A percentile compares a stretch with the other conserved stretches of the same genome.
phyloP scores from a whole-genome alignment of 129 eudicot species.

The Lactuca sativa region DNA sequence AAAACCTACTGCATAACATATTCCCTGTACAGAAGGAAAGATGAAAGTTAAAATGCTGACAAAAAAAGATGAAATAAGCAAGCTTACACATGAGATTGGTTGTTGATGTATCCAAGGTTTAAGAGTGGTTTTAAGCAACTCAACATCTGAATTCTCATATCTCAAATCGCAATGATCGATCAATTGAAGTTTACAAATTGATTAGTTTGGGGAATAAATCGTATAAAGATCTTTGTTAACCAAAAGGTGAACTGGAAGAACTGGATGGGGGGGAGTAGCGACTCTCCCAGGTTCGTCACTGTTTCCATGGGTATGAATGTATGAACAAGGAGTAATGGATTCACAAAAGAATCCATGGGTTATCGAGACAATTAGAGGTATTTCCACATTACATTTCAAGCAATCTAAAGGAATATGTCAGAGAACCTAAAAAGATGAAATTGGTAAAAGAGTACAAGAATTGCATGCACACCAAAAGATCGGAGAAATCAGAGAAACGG shows the following conservation, averaged over 20 bases:
- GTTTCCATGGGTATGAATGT: too few species aligned
- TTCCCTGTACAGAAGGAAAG: constrained; percentile 53
- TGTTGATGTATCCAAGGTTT: neutral
- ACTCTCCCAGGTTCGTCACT: too few species aligned
- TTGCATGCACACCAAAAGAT: neutral
- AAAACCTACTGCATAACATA: constrained; percentile 57
- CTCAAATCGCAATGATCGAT: neutral
- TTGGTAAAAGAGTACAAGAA: neutral
- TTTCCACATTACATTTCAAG: too few species aligned
- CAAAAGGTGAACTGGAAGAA: neutral
- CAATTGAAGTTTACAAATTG: neutral
- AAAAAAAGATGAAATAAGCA: neutral
- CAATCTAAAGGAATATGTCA: neutral
- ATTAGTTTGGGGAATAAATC: neutral
- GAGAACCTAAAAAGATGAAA: neutral
- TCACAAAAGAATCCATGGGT: neutral
- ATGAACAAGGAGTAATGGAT: too few species aligned
- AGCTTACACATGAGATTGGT: neutral
- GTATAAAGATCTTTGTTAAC: neutral
- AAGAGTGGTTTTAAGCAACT: neutral
- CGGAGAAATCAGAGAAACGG: neutral
- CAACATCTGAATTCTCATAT: neutral
- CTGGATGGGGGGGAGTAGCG: too few species aligned
- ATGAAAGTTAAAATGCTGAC: neutral
- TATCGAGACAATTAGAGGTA: neutral